Evolutionary conservation across 2,329 filamentous ascomycete genomes (phyloP).

Genomic region (Fusarium subtropicale): DNA sequence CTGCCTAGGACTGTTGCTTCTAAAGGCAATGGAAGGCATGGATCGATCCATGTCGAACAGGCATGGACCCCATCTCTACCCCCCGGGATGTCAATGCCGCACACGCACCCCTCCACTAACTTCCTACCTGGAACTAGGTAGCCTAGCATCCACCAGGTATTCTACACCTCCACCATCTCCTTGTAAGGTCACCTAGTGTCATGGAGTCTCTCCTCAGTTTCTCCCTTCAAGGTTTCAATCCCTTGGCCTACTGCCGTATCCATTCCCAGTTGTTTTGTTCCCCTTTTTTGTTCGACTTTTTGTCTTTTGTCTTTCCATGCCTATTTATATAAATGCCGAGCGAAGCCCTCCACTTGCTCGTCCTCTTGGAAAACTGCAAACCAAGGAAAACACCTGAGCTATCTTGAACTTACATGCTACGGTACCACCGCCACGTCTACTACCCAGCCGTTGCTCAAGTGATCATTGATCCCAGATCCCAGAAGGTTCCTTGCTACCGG

Average conservation of each 20-base stretch:
- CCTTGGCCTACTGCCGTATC: conserved; percentile 16
- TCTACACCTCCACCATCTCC: conserved; percentile 2
- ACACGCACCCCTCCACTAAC: conserved; percentile 33
- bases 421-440: conserved; percentile 35
- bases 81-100: conserved; percentile 41
- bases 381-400: conserved; percentile 7
- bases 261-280: conserved; percentile 19
- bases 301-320: neutral
- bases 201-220: neutral
- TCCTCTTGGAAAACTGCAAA: conserved; percentile 21
- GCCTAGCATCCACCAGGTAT: neutral
- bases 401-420: conserved; percentile 20
- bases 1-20: neutral
- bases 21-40: neutral
- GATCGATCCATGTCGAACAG: conserved; percentile 10
- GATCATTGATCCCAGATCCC: conserved; percentile 18
- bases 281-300: conserved; percentile 21
- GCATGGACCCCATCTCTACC: conserved; percentile 18
- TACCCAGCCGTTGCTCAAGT: conserved; percentile 31
- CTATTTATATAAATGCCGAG: conserved; percentile 34
- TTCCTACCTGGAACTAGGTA: neutral
- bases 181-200: neutral
- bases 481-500: conserved; percentile 6
- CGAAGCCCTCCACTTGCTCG: conserved; percentile 19
- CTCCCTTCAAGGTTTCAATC: conserved; percentile 33